Percentiles rank a stretch among this genome's conserved stretches.
phyloP scores from a whole-genome alignment of 441 rosid species.

The Euphorbia celastroides region DNA sequence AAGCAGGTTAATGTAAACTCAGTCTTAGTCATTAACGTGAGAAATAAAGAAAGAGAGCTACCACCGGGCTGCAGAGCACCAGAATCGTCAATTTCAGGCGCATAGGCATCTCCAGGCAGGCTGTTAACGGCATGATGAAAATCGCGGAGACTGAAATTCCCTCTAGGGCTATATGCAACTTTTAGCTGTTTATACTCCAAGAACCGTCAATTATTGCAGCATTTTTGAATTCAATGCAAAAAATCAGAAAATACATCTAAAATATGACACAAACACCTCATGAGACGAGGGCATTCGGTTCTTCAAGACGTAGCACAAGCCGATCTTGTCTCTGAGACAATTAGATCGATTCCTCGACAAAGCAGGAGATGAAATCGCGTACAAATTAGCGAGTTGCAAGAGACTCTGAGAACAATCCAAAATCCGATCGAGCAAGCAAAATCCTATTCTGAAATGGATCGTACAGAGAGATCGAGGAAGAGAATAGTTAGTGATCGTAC shows the following conservation, averaged over 20 bases:
- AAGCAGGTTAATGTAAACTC: neutral
- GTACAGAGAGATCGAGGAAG: neutral
- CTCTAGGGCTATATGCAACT: conserved; percentile 56
- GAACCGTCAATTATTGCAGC: conserved; percentile 4
- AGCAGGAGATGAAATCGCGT: conserved; percentile 43
- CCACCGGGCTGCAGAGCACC: conserved; percentile 40
- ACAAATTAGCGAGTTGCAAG: conserved; percentile 64
- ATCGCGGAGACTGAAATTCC: conserved; percentile 59
- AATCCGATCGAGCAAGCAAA: conserved; percentile 18
- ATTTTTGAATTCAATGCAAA: neutral
- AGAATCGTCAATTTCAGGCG: conserved; percentile 50
- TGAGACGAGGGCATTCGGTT: conserved; percentile 44
- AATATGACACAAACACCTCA: conserved; percentile 38
- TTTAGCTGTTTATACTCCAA: conserved; percentile 38
- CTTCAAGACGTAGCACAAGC: conserved; percentile 53
- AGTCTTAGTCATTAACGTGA: neutral
- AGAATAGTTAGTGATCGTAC: conserved; percentile 20
- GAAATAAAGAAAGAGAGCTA: conserved; percentile 18
- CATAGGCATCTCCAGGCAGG: conserved; percentile 57
- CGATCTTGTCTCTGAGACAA: conserved; percentile 51
- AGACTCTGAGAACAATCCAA: conserved; percentile 41
- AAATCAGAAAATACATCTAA: conserved; percentile 10
- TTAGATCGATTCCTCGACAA: conserved; percentile 23
- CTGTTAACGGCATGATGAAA: conserved; percentile 76
- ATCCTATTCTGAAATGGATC: neutral